These are phyloP conservation scores for Aspergillus puulaauensis DNA, from an alignment of 2,329 filamentous ascomycete genomes.

Conservation along the genomic window DNA sequence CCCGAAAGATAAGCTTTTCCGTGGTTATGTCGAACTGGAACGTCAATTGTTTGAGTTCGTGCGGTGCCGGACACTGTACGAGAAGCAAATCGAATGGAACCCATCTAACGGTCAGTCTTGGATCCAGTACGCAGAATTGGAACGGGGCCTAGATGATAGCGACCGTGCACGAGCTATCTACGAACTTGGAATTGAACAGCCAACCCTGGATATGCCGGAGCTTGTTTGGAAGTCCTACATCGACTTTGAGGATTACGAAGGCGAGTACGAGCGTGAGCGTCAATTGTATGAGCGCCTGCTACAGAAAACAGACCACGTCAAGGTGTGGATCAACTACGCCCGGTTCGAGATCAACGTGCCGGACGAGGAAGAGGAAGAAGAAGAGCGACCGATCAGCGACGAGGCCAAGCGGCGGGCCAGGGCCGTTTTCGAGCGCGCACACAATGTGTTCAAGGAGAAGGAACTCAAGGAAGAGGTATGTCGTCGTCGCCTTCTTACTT, in stretches of 20 bases:
- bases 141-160: slow-evolving; percentile 84
- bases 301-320: slow-evolving; percentile 95
- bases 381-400: slow-evolving; percentile 67
- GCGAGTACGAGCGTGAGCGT: slow-evolving; percentile 81
- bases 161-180: slow-evolving; percentile 88
- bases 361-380: slow-evolving; percentile 65
- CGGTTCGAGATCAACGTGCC: slow-evolving; percentile 96
- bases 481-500: slow-evolving; percentile 1
- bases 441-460: slow-evolving; percentile 83
- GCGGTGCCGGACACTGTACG: slow-evolving; percentile 85
- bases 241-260: slow-evolving; percentile 96
- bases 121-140: slow-evolving; percentile 94
- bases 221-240: slow-evolving; percentile 98
- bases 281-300: slow-evolving; percentile 85
- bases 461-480: slow-evolving; percentile 82
- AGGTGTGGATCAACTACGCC: slow-evolving; percentile 99
- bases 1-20: slow-evolving; percentile 93
- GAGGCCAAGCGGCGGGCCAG: slow-evolving; percentile 81
- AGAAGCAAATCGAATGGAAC: slow-evolving; percentile 93
- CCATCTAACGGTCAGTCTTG: slow-evolving; percentile 86
- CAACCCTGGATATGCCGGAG: slow-evolving; percentile 92
- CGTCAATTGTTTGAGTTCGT: slow-evolving; percentile 92
- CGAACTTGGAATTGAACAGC: slow-evolving; percentile 81
- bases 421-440: slow-evolving; percentile 78
- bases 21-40: slow-evolving; percentile 89